These are phyloP conservation scores for Talaromyces sp. DNA, from an alignment of 2,329 filamentous ascomycete species.

Conservation along the genomic window DNA sequence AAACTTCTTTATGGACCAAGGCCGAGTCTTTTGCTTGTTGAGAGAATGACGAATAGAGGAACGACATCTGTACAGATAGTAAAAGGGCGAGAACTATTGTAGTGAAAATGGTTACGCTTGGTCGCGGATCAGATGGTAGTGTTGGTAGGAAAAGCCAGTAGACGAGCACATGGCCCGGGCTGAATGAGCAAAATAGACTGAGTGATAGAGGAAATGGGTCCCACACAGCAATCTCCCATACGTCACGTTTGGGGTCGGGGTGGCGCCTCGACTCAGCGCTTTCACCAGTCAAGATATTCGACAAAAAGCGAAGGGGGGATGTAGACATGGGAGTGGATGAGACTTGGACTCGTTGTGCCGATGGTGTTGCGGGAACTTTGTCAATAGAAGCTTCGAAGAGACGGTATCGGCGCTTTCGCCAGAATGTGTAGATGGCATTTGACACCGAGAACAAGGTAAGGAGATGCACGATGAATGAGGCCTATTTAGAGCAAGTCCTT, in stretches of 20 bases:
- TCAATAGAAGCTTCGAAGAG: constrained; percentile 87
- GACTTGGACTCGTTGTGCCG: constrained; percentile 80
- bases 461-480: constrained; percentile 65
- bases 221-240: constrained; percentile 94
- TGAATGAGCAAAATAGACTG: constrained; percentile 82
- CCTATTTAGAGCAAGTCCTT: constrained; percentile 39
- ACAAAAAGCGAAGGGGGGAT: constrained; percentile 72
- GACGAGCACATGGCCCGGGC: constrained; percentile 84
- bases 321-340: constrained; percentile 73
- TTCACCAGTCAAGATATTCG: constrained; percentile 60
- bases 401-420: constrained; percentile 77
- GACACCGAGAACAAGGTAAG: constrained; percentile 61
- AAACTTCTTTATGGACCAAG: constrained; percentile 83
- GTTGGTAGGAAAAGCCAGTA: constrained; percentile 87
- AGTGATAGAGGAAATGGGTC: constrained; percentile 82
- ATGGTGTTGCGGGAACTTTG: constrained; percentile 68
- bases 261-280: constrained; percentile 79
- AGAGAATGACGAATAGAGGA: constrained; percentile 67
- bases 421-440: constrained; percentile 80
- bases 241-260: constrained; percentile 68
- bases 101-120: constrained; percentile 80
- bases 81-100: constrained; percentile 71
- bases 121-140: constrained; percentile 66
- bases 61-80: constrained; percentile 69
- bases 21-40: constrained; percentile 81